Conservation (phyloP, 495 filamentous ascomycete genomes). For the Cercophora newfieldiana region DNA sequence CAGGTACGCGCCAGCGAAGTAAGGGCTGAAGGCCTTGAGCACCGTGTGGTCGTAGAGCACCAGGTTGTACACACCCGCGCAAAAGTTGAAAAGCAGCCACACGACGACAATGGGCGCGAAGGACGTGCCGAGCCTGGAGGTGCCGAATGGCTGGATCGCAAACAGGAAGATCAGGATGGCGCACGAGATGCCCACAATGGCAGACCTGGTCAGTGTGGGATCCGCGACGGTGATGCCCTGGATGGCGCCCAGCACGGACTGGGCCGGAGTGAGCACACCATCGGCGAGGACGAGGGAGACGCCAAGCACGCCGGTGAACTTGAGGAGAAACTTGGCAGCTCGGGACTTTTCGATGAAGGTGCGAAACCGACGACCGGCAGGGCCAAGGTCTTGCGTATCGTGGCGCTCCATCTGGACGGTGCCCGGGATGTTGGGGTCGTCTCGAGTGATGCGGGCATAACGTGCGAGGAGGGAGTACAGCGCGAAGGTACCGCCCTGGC, state of each 20-base stretch:
- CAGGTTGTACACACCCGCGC: slow-evolving; percentile 70
- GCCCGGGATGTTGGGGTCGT: slow-evolving; percentile 50
- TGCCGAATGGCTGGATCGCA: slow-evolving; percentile 68
- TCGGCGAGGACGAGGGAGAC: slow-evolving; percentile 70
- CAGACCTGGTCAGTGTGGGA: slow-evolving; percentile 47
- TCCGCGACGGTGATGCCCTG: slow-evolving; percentile 60
- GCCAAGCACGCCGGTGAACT: slow-evolving; percentile 65
- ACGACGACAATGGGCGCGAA: slow-evolving; percentile 76
- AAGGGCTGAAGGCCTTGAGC: slow-evolving; percentile 71
- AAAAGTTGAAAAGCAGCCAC: slow-evolving; percentile 68
- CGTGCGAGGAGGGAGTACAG: slow-evolving; percentile 28
- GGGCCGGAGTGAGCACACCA: slow-evolving; percentile 67
- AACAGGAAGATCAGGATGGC: slow-evolving; percentile 70
- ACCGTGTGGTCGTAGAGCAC: slow-evolving; percentile 61
- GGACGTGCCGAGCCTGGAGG: slow-evolving; percentile 57
- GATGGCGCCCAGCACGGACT: slow-evolving; percentile 68
- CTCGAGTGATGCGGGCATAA: slow-evolving; percentile 54
- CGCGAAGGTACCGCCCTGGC: slow-evolving; percentile 66
- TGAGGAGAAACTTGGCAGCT: slow-evolving; percentile 53
- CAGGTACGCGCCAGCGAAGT: slow-evolving; percentile 62
- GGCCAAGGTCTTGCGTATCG: slow-evolving; percentile 52
- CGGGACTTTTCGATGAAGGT: slow-evolving; percentile 57
- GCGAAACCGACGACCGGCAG: slow-evolving; percentile 52
- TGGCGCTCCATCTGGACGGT: slow-evolving; percentile 60
- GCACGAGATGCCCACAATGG: slow-evolving; percentile 67